Conservation (phyloP, 2,329 filamentous ascomycete genomes). For the Cercospora zeina region DNA sequence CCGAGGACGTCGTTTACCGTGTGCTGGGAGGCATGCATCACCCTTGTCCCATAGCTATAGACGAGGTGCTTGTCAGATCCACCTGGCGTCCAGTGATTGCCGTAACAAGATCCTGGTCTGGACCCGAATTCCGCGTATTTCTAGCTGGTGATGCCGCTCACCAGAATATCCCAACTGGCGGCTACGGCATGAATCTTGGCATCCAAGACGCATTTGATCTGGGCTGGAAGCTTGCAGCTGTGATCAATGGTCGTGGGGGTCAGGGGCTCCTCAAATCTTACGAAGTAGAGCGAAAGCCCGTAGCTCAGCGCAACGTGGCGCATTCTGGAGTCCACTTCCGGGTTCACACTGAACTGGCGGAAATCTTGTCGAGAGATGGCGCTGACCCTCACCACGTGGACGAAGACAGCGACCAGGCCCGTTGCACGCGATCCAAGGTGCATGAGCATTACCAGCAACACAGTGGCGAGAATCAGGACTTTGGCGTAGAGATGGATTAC, state of each 20-base stretch:
- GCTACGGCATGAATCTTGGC: slow-evolving; percentile 49
- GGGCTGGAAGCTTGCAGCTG: slow-evolving; percentile 27
- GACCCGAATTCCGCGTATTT: neutral
- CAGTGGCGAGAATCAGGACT: neutral
- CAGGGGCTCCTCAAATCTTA: neutral
- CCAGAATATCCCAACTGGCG: slow-evolving; percentile 32
- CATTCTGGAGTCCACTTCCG: neutral
- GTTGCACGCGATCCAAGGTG: neutral
- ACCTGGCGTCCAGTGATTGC: neutral
- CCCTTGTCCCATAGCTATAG: neutral
- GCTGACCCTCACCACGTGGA: neutral
- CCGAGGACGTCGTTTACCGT: neutral
- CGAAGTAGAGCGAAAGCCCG: slow-evolving; percentile 20
- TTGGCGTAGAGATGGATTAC: neutral
- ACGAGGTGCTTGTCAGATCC: neutral
- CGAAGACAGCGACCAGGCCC: neutral
- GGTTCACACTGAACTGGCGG: neutral
- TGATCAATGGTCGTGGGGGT: slow-evolving; percentile 27
- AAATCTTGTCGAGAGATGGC: neutral
- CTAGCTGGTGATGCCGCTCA: slow-evolving; percentile 15
- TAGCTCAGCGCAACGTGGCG: slow-evolving; percentile 25
- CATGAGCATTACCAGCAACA: neutral
- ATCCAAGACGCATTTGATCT: slow-evolving; percentile 26
- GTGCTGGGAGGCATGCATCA: neutral
- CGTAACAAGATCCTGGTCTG: neutral